Conservation (phyloP, 2,329 filamentous ascomycete species). For the Fusarium sp. region DNA sequence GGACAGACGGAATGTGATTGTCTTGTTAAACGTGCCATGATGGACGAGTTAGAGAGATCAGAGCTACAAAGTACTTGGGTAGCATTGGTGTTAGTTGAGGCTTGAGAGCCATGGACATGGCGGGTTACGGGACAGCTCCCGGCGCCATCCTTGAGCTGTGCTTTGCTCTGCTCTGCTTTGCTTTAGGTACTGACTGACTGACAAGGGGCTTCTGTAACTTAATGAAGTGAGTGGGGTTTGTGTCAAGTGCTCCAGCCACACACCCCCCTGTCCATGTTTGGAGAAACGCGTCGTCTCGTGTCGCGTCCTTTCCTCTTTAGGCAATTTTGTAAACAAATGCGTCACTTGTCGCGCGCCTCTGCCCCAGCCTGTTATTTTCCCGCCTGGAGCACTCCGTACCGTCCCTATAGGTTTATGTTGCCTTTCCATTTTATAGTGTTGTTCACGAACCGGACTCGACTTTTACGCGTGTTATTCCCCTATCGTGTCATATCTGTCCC, state of each 20-base stretch:
- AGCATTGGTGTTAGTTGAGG: conserved; percentile 1
- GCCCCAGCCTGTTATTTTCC: conserved; percentile 32
- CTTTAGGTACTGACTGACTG: conserved; percentile 26
- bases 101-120: conserved; percentile 33
- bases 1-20: conserved; percentile 42
- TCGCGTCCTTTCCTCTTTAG: conserved; percentile 42
- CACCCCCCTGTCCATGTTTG: conserved; percentile 36
- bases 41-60: conserved; percentile 37
- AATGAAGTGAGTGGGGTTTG: too few species aligned
- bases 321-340: conserved; percentile 54
- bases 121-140: conserved; percentile 38
- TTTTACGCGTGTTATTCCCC: conserved; percentile 15
- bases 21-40: conserved; percentile 34
- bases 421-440: background rate
- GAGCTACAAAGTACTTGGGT: conserved; percentile 9
- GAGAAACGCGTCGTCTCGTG: conserved; percentile 51
- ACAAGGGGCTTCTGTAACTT: conserved; percentile 6
- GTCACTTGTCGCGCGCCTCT: conserved; percentile 45
- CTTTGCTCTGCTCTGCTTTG: background rate
- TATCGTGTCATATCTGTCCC: conserved; percentile 4
- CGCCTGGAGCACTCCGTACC: conserved; percentile 27
- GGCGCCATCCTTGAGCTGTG: conserved; percentile 37
- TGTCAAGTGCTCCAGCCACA: conserved; percentile 10
- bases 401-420: conserved; percentile 2
- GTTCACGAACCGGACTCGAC: conserved; percentile 11